phyloP scores from a whole-genome alignment of 768 basidiomycete species.

The Agaricus sinodeliciosus region DNA sequence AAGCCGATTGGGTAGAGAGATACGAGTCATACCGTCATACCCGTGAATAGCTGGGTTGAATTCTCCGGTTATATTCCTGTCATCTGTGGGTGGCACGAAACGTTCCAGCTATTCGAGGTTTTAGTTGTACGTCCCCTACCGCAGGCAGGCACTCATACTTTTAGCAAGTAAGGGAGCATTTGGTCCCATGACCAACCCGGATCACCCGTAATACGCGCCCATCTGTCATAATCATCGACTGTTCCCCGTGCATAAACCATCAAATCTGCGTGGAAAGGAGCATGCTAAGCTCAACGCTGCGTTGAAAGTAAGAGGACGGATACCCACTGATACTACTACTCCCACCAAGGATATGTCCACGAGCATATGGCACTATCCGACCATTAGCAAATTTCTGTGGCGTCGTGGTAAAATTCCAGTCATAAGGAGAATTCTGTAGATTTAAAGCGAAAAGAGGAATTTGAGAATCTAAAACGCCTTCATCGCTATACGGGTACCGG shows the following conservation, averaged over 20 bases:
- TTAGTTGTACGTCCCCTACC: not conserved
- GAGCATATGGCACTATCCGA: slow-evolving; percentile 14
- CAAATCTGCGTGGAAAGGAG: slow-evolving; percentile 15
- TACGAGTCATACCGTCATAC: slow-evolving; percentile 22
- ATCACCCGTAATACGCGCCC: slow-evolving; percentile 24
- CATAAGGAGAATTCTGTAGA: slow-evolving; percentile 15
- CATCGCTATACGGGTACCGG: too few relatives aligned
- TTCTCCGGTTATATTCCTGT: slow-evolving; percentile 30
- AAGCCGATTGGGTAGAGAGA: slow-evolving; percentile 25
- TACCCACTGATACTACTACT: slow-evolving; percentile 20
- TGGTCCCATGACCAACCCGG: slow-evolving; percentile 27
- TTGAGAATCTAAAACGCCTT: slow-evolving; percentile 14
- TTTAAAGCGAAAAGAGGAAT: slow-evolving; percentile 17
- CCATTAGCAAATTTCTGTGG: slow-evolving; percentile 18
- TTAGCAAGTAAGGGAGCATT: slow-evolving; percentile 22
- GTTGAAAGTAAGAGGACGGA: not conserved
- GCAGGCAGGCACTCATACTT: slow-evolving; percentile 13
- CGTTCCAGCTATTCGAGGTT: slow-evolving; percentile 26
- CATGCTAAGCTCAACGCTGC: not conserved
- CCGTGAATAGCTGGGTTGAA: slow-evolving; percentile 31
- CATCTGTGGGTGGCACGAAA: slow-evolving; percentile 27
- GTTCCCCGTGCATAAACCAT: slow-evolving; percentile 28
- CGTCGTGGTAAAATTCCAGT: slow-evolving; percentile 26
- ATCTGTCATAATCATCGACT: slow-evolving; percentile 20
- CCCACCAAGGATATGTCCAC: slow-evolving; percentile 25